A percentile compares a stretch with the other conserved stretches of the same genome.
phyloP scores from a whole-genome alignment of 768 basidiomycete species.

The Butyriboletus loyo region DNA sequence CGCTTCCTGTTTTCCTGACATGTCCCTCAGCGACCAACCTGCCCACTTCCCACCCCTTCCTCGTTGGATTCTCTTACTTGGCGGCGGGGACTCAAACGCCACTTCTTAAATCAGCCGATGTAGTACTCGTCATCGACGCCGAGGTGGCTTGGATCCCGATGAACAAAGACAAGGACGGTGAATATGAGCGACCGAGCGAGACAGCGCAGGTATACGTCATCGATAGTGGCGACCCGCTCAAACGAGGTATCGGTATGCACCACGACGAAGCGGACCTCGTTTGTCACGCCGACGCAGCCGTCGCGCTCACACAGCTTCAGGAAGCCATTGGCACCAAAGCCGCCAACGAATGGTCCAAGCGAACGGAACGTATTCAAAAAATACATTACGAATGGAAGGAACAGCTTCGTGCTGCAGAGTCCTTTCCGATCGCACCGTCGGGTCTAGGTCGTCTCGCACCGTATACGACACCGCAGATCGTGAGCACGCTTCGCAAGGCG shows the following conservation, averaged over 20 bases:
- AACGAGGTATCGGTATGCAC: slow-evolving; percentile 44
- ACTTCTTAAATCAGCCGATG: slow-evolving; percentile 53
- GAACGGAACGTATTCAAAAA: slow-evolving; percentile 14
- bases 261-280: slow-evolving; percentile 55
- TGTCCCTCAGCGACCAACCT: slow-evolving; percentile 52
- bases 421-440: slow-evolving; percentile 17
- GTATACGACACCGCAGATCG: slow-evolving; percentile 45
- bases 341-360: slow-evolving; percentile 11
- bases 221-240: slow-evolving; percentile 62
- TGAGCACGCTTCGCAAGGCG: slow-evolving; percentile 44
- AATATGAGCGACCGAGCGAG: slow-evolving; percentile 33
- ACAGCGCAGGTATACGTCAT: slow-evolving; percentile 55
- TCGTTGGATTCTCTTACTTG: slow-evolving; percentile 52
- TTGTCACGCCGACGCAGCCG: slow-evolving; percentile 53
- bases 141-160: slow-evolving; percentile 65
- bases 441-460: slow-evolving; percentile 12
- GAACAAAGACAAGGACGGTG: slow-evolving; percentile 36
- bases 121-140: slow-evolving; percentile 61
- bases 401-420: slow-evolving; percentile 33
- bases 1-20: slow-evolving; percentile 51
- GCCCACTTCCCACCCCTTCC: slow-evolving; percentile 55
- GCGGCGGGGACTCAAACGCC: slow-evolving; percentile 42
- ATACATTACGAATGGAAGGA: slow-evolving; percentile 29
- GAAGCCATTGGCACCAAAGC: slow-evolving; percentile 14
- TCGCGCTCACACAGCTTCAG: slow-evolving; percentile 49